Base-by-base conservation (phyloP, 805 yeast species). In the Pichia phayaonensis region DNA sequence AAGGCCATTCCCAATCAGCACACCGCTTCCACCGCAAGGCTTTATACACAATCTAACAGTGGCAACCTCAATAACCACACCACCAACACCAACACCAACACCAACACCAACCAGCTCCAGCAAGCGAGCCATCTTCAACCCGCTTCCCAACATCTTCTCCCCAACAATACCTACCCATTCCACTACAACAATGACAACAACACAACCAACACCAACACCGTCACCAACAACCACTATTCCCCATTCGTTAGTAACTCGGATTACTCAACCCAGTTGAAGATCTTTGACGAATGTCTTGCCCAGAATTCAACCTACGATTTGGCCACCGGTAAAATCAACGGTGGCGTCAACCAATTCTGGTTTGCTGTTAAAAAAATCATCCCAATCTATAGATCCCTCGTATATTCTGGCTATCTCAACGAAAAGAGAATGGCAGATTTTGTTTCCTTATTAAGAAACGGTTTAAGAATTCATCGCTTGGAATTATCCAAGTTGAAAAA, bases 401-500 rank as follows among this genome's bases (percentile, higher is more conserved):
- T 71, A 43, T 71, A 69, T 24, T 68, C 76, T 1, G 77, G 78
- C 21, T 79, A 76, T 52, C 67, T 79, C 49, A 71, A 72, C 51
- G 69, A 72, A 27, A 69, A 66, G 43, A 65, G 80, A 54, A 75
- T 75, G 54, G 71, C 80, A 2, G 72, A 73, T 40, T 64, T 79
- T 52, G 75, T 78, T 21, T 77, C 78, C 47, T 59, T 79, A 4
- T 63, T 79, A 41, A 79, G 80, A 56, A 78, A 78, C 50, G 83
- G 81, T 4, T 65, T 79, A 39, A 70, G 83, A 59, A 77, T 78
- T 26, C 79, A 78, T 59, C 72, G 83, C 61, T 65, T 72, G 39
- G 81, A 79, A 59, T 64, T 77, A 47, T 72, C 81, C 7, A 74
- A 79, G 59, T 67, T 79, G 64, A 72, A 77, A 52, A 78, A 78